Evolutionary conservation across 2,329 filamentous ascomycete genomes (phyloP), one percentile per base, ranked within the genome.

Genomic region (Exophiala spinifera): DNA sequence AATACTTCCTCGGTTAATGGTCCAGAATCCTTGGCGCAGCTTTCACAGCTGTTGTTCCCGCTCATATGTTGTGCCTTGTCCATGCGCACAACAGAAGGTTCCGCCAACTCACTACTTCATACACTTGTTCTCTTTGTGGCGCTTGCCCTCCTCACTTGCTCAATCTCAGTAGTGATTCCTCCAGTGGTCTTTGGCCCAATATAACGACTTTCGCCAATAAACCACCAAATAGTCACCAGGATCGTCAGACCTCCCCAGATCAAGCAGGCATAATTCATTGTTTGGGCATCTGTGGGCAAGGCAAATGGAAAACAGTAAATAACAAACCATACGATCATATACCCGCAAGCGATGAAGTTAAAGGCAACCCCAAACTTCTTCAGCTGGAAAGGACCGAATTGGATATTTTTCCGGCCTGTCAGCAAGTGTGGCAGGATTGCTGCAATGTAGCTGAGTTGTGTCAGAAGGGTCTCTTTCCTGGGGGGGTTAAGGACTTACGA

Each of bases 281-380:
- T 72, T 28, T 66, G 64, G 2, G 74, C 74, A 53, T 72, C 65
- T 4, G 75, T 72, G 10, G 77, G 74, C 46, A 79, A 60, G 1
- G 69, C 65, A 56, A 74, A 79, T 0, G 79, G 81, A 70, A 84
- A 84, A 64, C 79, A 83, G 68, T 80, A 84, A 54, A 84, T 77
- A n/a, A 81, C 70, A 49, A 80, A 73, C 60, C 83, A 84, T 17
- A 81, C 69, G 1, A 75, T 63, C 51, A 84, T 83, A 49, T 82
- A 77, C 37, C 77, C 61, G 14, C 80, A 77, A 5, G 79, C 72
- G 3, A 77, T 58, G 10, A 68, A 52, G 60, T 84, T 84, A 62
- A 84, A 63, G 1, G 69, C 56, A 37, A 70, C 76, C 1, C 81
- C 81, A n/a, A 74, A 65, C 4, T 65, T 70, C 7, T 79, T 78